These are phyloP conservation scores for Globisporangium cystogenes DNA, from an alignment of 352 stramenopile genomes.

Conservation along the genomic window DNA sequence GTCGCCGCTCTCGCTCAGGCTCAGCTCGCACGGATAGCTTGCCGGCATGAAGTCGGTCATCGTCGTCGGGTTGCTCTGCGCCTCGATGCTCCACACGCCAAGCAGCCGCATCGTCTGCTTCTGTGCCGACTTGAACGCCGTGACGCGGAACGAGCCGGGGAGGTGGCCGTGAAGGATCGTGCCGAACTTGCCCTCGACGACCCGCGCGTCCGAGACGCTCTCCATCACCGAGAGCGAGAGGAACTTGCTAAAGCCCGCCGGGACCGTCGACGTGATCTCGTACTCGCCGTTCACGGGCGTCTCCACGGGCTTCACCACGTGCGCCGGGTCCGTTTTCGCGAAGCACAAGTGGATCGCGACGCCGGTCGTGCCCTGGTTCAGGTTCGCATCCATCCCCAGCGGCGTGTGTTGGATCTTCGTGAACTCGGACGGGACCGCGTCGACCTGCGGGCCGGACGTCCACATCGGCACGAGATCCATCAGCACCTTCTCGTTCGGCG, in stretches of 20 bases:
- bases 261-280: constrained; percentile 39
- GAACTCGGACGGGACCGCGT: constrained; percentile 60
- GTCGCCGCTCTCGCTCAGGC: constrained; percentile 36
- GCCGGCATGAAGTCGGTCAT: constrained; percentile 62
- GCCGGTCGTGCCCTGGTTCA: constrained; percentile 74
- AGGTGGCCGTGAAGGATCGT: constrained; percentile 62
- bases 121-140: constrained; percentile 31
- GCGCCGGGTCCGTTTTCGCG: constrained; percentile 43
- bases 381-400: constrained; percentile 82
- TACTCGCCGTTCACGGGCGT: constrained; percentile 75
- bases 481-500: constrained; percentile 35
- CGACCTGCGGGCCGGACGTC: constrained; percentile 55
- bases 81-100: constrained; percentile 58
- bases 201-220: constrained; percentile 32
- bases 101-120: constrained; percentile 34
- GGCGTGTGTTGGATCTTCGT: constrained; percentile 85
- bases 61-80: constrained; percentile 27
- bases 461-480: constrained; percentile 78
- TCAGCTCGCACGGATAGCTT: constrained; percentile 66
- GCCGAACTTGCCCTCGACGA: constrained; percentile 68
- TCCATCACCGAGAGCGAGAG: constrained; percentile 59
- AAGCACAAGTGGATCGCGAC: constrained; percentile 76
- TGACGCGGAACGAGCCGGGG: constrained; percentile 49
- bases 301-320: constrained; percentile 56
- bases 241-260: constrained; percentile 22